Evolutionary conservation across 495 filamentous ascomycete species (phyloP).

Genomic region (Collariella sp.): DNA sequence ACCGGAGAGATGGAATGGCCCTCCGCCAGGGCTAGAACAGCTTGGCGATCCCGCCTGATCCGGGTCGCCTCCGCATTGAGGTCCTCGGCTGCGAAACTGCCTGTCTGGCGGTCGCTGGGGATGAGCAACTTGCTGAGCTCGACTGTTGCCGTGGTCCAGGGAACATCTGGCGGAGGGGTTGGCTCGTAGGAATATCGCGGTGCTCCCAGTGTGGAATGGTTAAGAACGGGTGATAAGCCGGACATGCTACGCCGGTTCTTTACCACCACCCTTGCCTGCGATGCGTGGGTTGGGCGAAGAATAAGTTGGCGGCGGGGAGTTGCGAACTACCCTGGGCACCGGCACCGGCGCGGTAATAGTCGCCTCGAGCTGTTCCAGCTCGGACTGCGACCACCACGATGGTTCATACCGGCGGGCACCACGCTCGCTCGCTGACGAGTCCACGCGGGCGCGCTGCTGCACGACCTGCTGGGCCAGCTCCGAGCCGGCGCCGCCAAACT

Average conservation of each 20-base stretch:
- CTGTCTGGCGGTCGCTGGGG: constrained; percentile 59
- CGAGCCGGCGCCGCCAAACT: constrained; percentile 36
- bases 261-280: constrained; percentile 61
- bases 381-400: constrained; percentile 65
- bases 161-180: constrained; percentile 66
- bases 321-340: constrained; percentile 44
- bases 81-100: constrained; percentile 67
- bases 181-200: constrained; percentile 28
- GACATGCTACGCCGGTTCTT: constrained; percentile 45
- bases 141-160: constrained; percentile 72
- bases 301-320: constrained; percentile 54
- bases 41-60: constrained; percentile 54
- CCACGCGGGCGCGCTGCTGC: constrained; percentile 29
- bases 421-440: constrained; percentile 20
- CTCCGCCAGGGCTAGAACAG: constrained; percentile 29
- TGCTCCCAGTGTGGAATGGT: constrained; percentile 23
- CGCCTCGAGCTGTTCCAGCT: constrained; percentile 53
- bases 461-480: constrained; percentile 46
- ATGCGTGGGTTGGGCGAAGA: constrained; percentile 68
- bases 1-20: constrained; percentile 27
- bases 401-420: constrained; percentile 45
- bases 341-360: constrained; percentile 48
- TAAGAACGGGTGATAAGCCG: constrained; percentile 23
- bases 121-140: constrained; percentile 79
- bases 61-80: constrained; percentile 58